Conservation (phyloP, 2,329 filamentous ascomycete species). For the Biscogniauxia marginata region DNA sequence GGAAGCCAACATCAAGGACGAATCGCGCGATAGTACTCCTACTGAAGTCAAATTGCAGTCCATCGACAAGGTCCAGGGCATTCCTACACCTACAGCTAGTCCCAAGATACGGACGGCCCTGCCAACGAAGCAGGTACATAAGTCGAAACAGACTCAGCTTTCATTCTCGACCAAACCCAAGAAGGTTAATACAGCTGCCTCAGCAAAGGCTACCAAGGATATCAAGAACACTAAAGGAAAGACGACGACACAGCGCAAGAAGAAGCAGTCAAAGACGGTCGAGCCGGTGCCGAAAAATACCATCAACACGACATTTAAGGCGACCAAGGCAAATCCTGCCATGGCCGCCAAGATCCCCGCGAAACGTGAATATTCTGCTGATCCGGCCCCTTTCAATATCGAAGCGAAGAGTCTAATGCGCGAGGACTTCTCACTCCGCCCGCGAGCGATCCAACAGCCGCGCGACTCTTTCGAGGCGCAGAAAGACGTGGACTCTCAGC, state of each 20-base stretch:
- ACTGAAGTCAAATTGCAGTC: conserved; percentile 38
- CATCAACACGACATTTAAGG: conserved; percentile 31
- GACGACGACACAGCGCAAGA: conserved; percentile 32
- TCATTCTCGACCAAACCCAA: conserved; percentile 36
- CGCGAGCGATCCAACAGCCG: conserved; percentile 18
- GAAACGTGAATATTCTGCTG: conserved; percentile 25
- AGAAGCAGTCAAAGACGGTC: conserved; percentile 42
- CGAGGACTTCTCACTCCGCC: conserved; percentile 30
- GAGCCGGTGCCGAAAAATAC: conserved; percentile 39
- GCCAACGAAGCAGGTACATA: conserved; percentile 40
- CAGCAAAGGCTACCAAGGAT: too few species aligned
- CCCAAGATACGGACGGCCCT: conserved; percentile 46
- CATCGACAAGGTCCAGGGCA: conserved; percentile 45
- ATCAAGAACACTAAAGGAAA: conserved; percentile 36
- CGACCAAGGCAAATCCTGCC: conserved; percentile 19
- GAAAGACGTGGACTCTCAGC: conserved; percentile 11
- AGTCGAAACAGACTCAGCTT: conserved; percentile 53
- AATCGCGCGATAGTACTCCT: conserved; percentile 24
- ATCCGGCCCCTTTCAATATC: conserved; percentile 9
- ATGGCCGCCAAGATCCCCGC: conserved; percentile 23
- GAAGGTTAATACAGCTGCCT: conserved; percentile 23
- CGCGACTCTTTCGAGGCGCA: conserved; percentile 9
- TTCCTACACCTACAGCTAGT: conserved; percentile 58
- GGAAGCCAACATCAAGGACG: conserved; percentile 18
- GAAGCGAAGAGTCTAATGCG: conserved; percentile 16